These are phyloP conservation scores for Penicillium odoratum DNA, from an alignment of 495 filamentous ascomycete species.

Conservation along the genomic window DNA sequence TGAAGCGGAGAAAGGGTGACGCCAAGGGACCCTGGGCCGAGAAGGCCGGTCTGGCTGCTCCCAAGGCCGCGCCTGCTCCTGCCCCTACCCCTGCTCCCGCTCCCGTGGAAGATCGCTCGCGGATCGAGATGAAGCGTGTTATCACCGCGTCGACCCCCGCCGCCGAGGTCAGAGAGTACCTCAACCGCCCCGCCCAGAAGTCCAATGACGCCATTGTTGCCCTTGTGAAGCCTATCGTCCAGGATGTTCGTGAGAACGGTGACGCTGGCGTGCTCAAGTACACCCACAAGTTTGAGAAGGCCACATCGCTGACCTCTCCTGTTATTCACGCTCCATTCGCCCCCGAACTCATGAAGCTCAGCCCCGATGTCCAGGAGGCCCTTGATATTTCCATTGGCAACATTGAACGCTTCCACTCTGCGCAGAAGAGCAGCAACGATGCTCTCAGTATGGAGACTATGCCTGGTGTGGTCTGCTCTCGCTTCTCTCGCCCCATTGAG, in stretches of 20 bases:
- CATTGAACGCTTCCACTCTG: conserved; percentile 89
- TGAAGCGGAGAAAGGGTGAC: conserved; percentile 86
- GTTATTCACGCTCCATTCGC: conserved; percentile 89
- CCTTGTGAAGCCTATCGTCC: conserved; percentile 87
- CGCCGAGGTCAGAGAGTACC: conserved; percentile 63
- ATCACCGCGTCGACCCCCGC: conserved; percentile 60
- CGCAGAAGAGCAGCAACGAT: conserved; percentile 74
- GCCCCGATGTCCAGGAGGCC: conserved; percentile 79
- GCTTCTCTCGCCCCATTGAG: conserved; percentile 90
- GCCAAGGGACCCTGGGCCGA: conserved; percentile 88
- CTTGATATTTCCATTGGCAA: conserved; percentile 93
- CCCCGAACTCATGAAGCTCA: conserved; percentile 76
- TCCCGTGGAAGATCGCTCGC: conserved; percentile 53
- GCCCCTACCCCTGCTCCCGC: conserved; percentile 41
- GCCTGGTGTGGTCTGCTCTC: conserved; percentile 93
- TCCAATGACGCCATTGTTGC: conserved; percentile 86
- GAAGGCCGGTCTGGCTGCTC: conserved; percentile 65
- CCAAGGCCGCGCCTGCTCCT: conserved; percentile 39
- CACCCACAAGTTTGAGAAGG: conserved; percentile 96
- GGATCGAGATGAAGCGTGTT: conserved; percentile 80
- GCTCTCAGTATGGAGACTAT: conserved; percentile 88
- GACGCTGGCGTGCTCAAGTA: conserved; percentile 87
- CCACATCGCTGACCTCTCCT: conserved; percentile 81
- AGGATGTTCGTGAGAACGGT: conserved; percentile 74
- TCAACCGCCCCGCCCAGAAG: conserved; percentile 88